phyloP scores from a whole-genome alignment of 768 basidiomycete species.

The Jaapia argillacea region DNA sequence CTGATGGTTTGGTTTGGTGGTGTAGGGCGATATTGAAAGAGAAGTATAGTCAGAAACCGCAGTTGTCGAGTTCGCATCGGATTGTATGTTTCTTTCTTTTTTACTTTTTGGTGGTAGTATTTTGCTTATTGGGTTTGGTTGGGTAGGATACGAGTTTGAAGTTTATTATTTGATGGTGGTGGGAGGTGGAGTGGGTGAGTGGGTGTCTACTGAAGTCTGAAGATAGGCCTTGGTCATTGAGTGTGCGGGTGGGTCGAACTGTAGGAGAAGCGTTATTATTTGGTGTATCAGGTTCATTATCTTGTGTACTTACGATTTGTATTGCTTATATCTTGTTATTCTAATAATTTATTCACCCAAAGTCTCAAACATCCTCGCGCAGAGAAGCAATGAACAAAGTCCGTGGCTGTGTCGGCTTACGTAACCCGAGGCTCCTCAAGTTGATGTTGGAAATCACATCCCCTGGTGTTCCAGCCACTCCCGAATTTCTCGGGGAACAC shows the following conservation, averaged over 20 bases:
- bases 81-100: conserved; percentile 30
- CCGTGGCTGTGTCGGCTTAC: no score
- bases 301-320: background rate
- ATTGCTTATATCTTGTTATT: background rate
- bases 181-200: no score
- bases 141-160: conserved; percentile 11
- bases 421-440: no score
- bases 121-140: background rate
- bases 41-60: conserved; percentile 61
- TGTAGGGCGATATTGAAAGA: conserved; percentile 42
- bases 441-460: no score
- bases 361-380: no score
- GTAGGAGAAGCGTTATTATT: background rate
- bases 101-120: background rate
- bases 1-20: background rate
- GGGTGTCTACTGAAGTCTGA: no score
- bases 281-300: background rate
- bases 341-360: background rate
- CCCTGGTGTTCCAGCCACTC: no score
- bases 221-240: background rate
- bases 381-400: no score
- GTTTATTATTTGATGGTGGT: conserved; percentile 14
- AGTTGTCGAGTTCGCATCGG: conserved; percentile 63
- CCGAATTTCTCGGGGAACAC: no score
- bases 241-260: background rate